Evolutionary conservation across 148 eudicot genomes (phyloP).

Genomic region (Heliamphora exappendiculata): DNA sequence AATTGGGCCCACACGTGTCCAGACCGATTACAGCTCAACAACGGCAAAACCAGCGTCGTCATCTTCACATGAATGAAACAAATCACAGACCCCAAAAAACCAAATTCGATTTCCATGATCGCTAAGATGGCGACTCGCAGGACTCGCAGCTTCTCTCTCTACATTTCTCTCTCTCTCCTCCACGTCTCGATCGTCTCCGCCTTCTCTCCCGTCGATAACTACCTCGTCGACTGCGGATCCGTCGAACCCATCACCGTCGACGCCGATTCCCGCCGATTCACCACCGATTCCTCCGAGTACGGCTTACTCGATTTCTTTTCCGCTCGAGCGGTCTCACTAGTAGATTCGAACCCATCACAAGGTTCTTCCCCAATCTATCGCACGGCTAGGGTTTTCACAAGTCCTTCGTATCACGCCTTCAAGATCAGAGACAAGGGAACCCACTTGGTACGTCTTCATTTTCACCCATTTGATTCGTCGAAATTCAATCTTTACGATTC

Average conservation of each 20-base stretch:
- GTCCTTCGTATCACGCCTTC: constrained; percentile 43
- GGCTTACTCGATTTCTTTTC: constrained; percentile 30
- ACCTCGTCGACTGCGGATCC: constrained; percentile 72
- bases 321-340: constrained; percentile 21
- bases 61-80: too few relatives aligned
- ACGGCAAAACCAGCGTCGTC: too few relatives aligned
- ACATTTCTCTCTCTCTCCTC: constrained; percentile 27
- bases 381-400: constrained; percentile 51
- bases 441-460: constrained; percentile 74
- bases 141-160: constrained; percentile 3
- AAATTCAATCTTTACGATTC: constrained; percentile 25
- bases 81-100: too few relatives aligned
- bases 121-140: constrained; percentile 3
- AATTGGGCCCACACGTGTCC: too few relatives aligned
- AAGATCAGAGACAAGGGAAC: constrained; percentile 42
- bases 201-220: constrained; percentile 56
- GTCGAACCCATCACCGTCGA: constrained; percentile 25
- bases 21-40: too few relatives aligned
- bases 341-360: constrained; percentile 20
- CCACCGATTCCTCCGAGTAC: constrained; percentile 36
- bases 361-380: constrained; percentile 36
- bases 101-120: background rate
- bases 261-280: constrained; percentile 44
- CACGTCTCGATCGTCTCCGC: constrained; percentile 18
- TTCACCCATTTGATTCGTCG: constrained; percentile 24